Evolutionary conservation across 2,329 filamentous ascomycete species (phyloP).

Genomic region (Drechslerella coelobrocha): DNA sequence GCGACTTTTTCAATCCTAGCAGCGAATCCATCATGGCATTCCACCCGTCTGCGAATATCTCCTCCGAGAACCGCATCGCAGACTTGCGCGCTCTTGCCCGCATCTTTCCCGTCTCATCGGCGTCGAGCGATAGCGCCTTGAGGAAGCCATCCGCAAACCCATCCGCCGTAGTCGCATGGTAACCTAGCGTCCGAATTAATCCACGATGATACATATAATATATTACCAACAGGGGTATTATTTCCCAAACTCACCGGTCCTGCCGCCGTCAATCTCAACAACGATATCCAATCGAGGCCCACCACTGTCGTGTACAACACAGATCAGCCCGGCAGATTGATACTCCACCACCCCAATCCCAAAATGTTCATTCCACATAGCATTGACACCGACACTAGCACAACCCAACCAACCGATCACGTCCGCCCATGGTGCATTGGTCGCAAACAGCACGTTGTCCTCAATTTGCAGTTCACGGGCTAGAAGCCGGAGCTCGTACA

Average conservation of each 20-base stretch:
- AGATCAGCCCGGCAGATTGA: constrained; percentile 89
- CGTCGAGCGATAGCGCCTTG: constrained; percentile 72
- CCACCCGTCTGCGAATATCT: constrained; percentile 83
- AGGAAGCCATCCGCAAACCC: constrained; percentile 84
- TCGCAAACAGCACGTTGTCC: constrained; percentile 82
- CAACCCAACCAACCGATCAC: constrained; percentile 79
- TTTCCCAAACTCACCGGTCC: constrained; percentile 69
- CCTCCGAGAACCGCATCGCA: constrained; percentile 84
- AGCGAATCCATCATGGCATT: constrained; percentile 74
- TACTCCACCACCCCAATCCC: constrained; percentile 98
- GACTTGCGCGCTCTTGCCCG: constrained; percentile 77
- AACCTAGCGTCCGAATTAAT: constrained; percentile 68
- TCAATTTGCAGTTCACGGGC: constrained; percentile 86
- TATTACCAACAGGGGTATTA: too few relatives aligned
- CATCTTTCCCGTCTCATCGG: constrained; percentile 73
- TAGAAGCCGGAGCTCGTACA: constrained; percentile 85
- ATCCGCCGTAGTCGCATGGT: constrained; percentile 77
- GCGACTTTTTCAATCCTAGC: constrained; percentile 61
- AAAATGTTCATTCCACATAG: constrained; percentile 99
- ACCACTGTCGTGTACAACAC: constrained; percentile 90
- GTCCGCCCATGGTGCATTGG: constrained; percentile 86
- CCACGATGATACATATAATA: too few relatives aligned
- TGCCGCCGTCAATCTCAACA: constrained; percentile 75
- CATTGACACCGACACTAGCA: constrained; percentile 87
- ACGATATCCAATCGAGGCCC: constrained; percentile 95